Percentiles rank a stretch among this genome's conserved stretches.
These are phyloP conservation scores for Pseudocercospora eumusae DNA, from an alignment of 2,329 filamentous ascomycete genomes.

Conservation along the genomic window DNA sequence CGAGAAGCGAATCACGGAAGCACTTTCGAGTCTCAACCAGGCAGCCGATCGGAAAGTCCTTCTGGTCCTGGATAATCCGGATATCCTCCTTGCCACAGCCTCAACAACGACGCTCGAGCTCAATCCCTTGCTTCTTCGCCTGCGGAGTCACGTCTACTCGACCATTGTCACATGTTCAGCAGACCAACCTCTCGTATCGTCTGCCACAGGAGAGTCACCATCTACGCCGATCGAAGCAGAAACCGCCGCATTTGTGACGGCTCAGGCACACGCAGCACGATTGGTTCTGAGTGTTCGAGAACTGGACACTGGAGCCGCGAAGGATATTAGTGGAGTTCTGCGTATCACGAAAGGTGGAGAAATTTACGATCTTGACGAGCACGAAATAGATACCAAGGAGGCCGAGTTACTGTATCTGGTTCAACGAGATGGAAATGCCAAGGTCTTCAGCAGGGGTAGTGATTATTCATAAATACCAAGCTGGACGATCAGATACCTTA, in stretches of 20 bases:
- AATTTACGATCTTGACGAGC: conserved; percentile 34
- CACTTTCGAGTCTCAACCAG: conserved; percentile 15
- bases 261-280: conserved; percentile 73
- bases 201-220: conserved; percentile 46
- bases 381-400: conserved; percentile 49
- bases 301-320: conserved; percentile 84
- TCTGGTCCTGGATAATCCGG: conserved; percentile 50
- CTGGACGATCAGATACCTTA: no score
- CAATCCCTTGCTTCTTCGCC: conserved; percentile 34
- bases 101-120: conserved; percentile 35
- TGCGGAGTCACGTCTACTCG: conserved; percentile 55
- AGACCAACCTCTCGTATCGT: conserved; percentile 66
- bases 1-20: conserved; percentile 14
- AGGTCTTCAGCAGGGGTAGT: conserved; percentile 76
- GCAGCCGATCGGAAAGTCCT: conserved; percentile 35
- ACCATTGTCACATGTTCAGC: conserved; percentile 70
- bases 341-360: conserved; percentile 66
- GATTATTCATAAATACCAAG: neutral
- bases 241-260: conserved; percentile 70
- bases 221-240: conserved; percentile 67
- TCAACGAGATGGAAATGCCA: conserved; percentile 73
- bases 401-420: conserved; percentile 81
- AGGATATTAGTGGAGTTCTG: conserved; percentile 86
- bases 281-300: conserved; percentile 70
- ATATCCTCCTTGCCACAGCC: conserved; percentile 44